Conservation (phyloP, 331 rosid genomes). For the Erythrophleum ivorense region DNA sequence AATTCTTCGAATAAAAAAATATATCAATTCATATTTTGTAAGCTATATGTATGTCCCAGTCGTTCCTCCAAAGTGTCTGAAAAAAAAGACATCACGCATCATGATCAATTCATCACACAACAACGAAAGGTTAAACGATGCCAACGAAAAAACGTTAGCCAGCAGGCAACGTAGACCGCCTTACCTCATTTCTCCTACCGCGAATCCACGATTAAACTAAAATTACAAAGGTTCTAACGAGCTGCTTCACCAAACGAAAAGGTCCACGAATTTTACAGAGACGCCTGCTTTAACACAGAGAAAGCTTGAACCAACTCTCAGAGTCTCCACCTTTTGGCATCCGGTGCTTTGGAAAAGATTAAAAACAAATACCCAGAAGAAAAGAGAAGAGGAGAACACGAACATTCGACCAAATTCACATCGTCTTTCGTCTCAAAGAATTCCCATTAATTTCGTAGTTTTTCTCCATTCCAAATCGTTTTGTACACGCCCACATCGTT, state of each 20-base stretch:
- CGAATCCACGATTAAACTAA: neutral
- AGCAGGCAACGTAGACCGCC: neutral
- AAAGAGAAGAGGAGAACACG: conserved; percentile 1
- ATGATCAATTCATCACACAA: too few relatives aligned
- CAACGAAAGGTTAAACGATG: too few relatives aligned
- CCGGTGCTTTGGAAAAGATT: neutral
- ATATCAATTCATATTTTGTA: too few relatives aligned
- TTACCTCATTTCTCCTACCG: neutral
- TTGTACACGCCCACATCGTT: neutral
- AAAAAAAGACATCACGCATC: too few relatives aligned
- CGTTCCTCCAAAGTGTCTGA: too few relatives aligned
- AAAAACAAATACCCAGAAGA: neutral
- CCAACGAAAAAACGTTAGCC: neutral
- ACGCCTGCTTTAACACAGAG: neutral
- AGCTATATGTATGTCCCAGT: too few relatives aligned
- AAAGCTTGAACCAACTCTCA: neutral
- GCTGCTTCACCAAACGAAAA: neutral
- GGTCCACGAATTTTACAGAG: neutral
- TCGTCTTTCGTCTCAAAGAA: conserved; percentile 34
- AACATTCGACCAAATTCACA: conserved; percentile 34
- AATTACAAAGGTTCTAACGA: neutral
- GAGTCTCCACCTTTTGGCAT: conserved; percentile 26
- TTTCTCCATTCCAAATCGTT: conserved; percentile 23
- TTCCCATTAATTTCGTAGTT: conserved; percentile 10
- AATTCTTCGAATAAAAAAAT: too few relatives aligned